Base-by-base conservation (phyloP, 2,329 filamentous ascomycete species). In the Epichloe typhina region DNA sequence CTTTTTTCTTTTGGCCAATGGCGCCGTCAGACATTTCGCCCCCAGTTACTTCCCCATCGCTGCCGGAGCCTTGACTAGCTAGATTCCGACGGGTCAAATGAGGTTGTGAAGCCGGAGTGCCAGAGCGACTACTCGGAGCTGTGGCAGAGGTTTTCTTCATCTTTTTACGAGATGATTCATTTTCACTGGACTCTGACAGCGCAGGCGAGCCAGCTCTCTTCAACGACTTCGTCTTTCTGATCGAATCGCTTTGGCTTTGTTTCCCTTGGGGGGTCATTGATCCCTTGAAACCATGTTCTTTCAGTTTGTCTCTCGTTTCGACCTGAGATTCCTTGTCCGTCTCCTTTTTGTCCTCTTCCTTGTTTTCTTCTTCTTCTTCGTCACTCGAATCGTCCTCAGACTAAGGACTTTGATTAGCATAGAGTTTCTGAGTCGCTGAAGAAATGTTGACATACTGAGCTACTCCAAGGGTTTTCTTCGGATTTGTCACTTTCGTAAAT, bases 201-300 rank as follows among this genome's bases (percentile, higher is more conserved):
- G 90, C 85, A 3, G 90, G 88, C 15, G 89, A 95, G 17, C 89
- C 88, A 35, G 87, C 78, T 33, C 91, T 83, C 70, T 96, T 96
- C 49, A 91, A 77, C 35, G 74, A 75, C 61, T 80, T 82, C 59
- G 67, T 66, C 62, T 79, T 80, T 65, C 78, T 80, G 0, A 52
- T 47, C 6, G 49, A 23, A 13, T 64, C 57, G 23, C 66, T 64
- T 11, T 66, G 60, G 50, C 70, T 69, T 49, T 69, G 71, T 61
- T 76, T 79, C 47, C 69, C 70, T 33, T 72, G 65, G 0, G 76
- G 71, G 3, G 76, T 76, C 12, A 67, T 86, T 38, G 77, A 80
- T 31, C 86, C 87, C 64, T 88, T 90, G 1, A 81, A 76, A 1
- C 80, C 82, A 4, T 78, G 67, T 19, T 79, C 80, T 53, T 72